Evolutionary conservation across 257 asterid genomes (phyloP).

Genomic region (Ligustrum vulgare): DNA sequence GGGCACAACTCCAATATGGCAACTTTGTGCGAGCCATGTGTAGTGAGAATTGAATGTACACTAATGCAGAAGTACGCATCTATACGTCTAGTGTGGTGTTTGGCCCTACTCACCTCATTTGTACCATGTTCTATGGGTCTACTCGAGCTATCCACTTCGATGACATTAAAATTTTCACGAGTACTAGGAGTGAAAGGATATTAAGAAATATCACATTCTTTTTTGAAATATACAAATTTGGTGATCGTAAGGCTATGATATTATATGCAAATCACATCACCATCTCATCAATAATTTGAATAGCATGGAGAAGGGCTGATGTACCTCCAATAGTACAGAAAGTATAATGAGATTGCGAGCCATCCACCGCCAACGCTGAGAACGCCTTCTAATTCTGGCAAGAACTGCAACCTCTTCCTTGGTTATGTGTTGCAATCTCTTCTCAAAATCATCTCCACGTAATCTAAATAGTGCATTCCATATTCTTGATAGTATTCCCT

Average conservation of each 20-base stretch:
- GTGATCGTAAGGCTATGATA: neutral
- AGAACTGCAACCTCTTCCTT: conserved; percentile 87
- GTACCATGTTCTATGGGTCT: neutral
- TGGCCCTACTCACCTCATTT: neutral
- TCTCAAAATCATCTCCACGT: conserved; percentile 78
- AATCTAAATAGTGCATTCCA: conserved; percentile 70
- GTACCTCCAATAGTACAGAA: conserved; percentile 77
- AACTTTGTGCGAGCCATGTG: neutral
- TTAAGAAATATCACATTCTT: neutral
- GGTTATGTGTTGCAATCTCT: conserved; percentile 79
- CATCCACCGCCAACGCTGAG: conserved; percentile 64
- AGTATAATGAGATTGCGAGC: conserved; percentile 57
- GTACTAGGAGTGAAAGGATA: neutral
- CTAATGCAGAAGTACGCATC: neutral
- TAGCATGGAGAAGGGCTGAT: neutral
- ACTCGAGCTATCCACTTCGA: neutral
- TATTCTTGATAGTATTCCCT: conserved; percentile 68
- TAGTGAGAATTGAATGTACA: no score
- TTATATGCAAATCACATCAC: neutral
- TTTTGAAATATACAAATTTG: neutral
- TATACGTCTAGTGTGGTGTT: neutral
- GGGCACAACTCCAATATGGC: neutral
- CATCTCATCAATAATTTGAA: neutral
- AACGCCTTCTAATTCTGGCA: conserved; percentile 60
- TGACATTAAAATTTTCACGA: neutral